These are phyloP conservation scores for Lecanicillium sp. DNA, from an alignment of 2,329 filamentous ascomycete species.

Conservation along the genomic window DNA sequence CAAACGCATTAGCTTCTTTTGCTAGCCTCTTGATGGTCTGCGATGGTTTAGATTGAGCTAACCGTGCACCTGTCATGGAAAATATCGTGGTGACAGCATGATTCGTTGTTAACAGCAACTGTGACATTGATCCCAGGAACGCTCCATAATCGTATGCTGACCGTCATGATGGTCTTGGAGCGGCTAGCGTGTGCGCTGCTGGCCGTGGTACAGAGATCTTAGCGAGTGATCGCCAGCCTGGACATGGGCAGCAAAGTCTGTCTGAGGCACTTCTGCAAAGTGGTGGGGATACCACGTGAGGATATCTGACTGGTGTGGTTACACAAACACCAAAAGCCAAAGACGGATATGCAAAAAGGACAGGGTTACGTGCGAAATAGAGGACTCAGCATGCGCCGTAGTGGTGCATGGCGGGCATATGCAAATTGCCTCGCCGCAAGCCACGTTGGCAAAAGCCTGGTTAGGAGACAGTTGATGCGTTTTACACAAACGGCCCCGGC, in stretches of 20 bases:
- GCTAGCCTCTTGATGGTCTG: too few species aligned
- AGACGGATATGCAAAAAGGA: background rate
- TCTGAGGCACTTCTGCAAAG: conserved; percentile 10
- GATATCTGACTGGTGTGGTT: conserved; percentile 4
- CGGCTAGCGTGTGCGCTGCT: background rate
- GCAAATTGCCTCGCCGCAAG: background rate
- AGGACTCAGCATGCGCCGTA: conserved; percentile 4
- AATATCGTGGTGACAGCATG: too few species aligned
- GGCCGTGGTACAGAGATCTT: conserved; percentile 7
- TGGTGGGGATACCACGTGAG: conserved; percentile 11
- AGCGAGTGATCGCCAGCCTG: conserved; percentile 1
- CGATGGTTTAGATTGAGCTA: too few species aligned
- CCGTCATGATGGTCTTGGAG: too few species aligned
- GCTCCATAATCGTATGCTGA: too few species aligned
- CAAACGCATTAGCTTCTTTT: too few species aligned
- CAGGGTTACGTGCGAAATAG: background rate
- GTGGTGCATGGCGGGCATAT: background rate
- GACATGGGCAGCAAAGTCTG: background rate
- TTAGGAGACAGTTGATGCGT: too few species aligned
- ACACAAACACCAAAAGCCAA: conserved; percentile 4
- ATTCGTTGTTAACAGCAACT: too few species aligned
- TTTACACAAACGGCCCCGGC: too few species aligned
- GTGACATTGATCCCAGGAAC: too few species aligned
- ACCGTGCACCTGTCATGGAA: too few species aligned
- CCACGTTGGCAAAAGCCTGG: background rate